phyloP scores from a whole-genome alignment of 139 green algal genomes.

The Eudorina sp. region DNA sequence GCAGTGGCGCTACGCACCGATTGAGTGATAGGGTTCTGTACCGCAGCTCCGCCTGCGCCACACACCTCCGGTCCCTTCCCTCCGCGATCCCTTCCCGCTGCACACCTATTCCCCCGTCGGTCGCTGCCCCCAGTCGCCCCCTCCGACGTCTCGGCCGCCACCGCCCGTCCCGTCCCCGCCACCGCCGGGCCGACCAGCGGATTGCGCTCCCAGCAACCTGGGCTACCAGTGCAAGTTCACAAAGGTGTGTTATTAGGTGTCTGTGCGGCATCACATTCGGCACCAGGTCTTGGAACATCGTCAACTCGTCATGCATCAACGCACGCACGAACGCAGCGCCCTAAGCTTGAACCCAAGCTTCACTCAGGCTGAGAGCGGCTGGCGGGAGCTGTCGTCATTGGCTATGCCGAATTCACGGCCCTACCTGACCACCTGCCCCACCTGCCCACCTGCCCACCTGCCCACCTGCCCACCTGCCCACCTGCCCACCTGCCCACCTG shows the following conservation, averaged over 20 bases:
- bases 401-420: not conserved
- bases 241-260: not conserved
- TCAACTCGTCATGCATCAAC: not conserved
- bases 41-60: too few species aligned
- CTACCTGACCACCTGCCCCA: not conserved
- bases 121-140: not conserved
- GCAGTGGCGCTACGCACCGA: too few species aligned
- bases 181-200: not conserved
- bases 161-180: not conserved
- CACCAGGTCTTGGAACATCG: not conserved
- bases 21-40: too few species aligned
- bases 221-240: not conserved
- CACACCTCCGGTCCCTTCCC: too few species aligned
- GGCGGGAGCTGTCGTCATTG: not conserved
- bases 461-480: not conserved
- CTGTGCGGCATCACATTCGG: not conserved
- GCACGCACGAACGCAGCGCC: not conserved
- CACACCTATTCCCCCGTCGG: too few species aligned
- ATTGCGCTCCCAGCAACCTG: constrained; percentile 4
- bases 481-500: too few species aligned
- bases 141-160: not conserved
- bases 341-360: not conserved
- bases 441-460: not conserved
- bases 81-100: too few species aligned
- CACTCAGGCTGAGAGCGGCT: not conserved